Percentiles rank a stretch among this genome's conserved stretches.
phyloP scores from a whole-genome alignment of 2,329 filamentous ascomycete genomes.

The Aspergillus nomiae region DNA sequence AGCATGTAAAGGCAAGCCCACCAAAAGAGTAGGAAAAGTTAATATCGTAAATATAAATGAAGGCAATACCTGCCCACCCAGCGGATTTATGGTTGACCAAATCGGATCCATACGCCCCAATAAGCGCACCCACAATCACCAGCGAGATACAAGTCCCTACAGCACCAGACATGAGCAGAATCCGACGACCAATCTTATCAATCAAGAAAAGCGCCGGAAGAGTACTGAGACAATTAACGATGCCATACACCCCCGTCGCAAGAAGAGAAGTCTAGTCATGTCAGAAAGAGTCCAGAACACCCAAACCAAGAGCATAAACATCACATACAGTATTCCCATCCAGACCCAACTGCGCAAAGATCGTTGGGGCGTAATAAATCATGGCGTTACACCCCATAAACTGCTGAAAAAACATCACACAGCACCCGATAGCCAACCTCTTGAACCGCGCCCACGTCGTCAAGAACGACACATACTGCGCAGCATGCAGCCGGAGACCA shows the following conservation, averaged over 20 bases:
- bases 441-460: slow-evolving; percentile 39
- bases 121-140: slow-evolving; percentile 38
- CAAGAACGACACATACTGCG: slow-evolving; percentile 38
- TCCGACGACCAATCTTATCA: slow-evolving; percentile 36
- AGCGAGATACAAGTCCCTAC: slow-evolving; percentile 38
- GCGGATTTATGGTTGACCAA: slow-evolving; percentile 32
- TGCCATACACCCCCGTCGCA: slow-evolving; percentile 41
- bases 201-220: slow-evolving; percentile 38
- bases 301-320: neutral
- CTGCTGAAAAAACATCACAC: slow-evolving; percentile 48
- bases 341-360: slow-evolving; percentile 49
- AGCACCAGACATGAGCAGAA: slow-evolving; percentile 39
- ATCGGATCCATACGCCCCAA: slow-evolving; percentile 34
- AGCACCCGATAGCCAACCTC: slow-evolving; percentile 42
- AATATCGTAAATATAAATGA: slow-evolving; percentile 42
- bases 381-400: slow-evolving; percentile 52
- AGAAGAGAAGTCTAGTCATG: slow-evolving; percentile 32
- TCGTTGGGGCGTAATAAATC: slow-evolving; percentile 53
- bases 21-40: slow-evolving; percentile 43
- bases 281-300: neutral
- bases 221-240: slow-evolving; percentile 41
- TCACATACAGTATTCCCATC: slow-evolving; percentile 32
- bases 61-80: slow-evolving; percentile 41
- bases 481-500: slow-evolving; percentile 33
- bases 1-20: slow-evolving; percentile 17